Base-by-base conservation (phyloP, 2,329 filamentous ascomycete genomes). In the Ophiocordyceps camponoti-leonardi region DNA sequence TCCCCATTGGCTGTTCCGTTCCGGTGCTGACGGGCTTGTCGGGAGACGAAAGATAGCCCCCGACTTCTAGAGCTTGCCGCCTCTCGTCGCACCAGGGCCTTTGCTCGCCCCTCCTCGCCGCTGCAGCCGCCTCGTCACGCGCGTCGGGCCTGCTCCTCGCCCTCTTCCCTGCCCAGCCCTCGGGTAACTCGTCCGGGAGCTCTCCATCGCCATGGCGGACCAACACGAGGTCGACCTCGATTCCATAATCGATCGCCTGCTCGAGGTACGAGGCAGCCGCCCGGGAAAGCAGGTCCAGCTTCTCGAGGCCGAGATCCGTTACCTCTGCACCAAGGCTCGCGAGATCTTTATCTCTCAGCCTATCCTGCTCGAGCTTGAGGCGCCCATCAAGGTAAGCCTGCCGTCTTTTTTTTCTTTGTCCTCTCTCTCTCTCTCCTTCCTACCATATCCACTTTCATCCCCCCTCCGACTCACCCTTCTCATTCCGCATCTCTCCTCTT, bases 271-370 rank as follows among this genome's bases (percentile, higher is more conserved):
- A 69, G 92, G 90, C 64, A 95, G 88, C 75, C 82, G 92, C 61
- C 92, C 92, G 48, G 92, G 92, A 59, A 98, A 98, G 74, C 92
- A 96, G 70, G 92, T 98, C 46, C 90, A 96, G 71, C 78, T 98
- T 55, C 74, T 94, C 54, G 92, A 98, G 68, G 81, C 86, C 50
- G 92, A 96, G 71, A 98, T 98, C 57, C 83, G 90, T 62, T 94
- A 80, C 68, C 79, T 98, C 53, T 98, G 92, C 78, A 95, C 90
- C 64, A 96, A 96, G 73, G 88, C 90, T 51, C 83, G 92, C 54
- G 92, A 98, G 73, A 96, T 98, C 59, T 96, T 98, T 74, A 96
- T 98, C 67, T 95, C 88, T 51, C 92, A 98, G 72, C 92, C 92
- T 54, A 96, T 96, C 60, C 73, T 98, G 55, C 79, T 98, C 54